Evolutionary conservation across 1,284 basidiomycete species (phyloP).

Genomic region (Fistulinella staudtii): DNA sequence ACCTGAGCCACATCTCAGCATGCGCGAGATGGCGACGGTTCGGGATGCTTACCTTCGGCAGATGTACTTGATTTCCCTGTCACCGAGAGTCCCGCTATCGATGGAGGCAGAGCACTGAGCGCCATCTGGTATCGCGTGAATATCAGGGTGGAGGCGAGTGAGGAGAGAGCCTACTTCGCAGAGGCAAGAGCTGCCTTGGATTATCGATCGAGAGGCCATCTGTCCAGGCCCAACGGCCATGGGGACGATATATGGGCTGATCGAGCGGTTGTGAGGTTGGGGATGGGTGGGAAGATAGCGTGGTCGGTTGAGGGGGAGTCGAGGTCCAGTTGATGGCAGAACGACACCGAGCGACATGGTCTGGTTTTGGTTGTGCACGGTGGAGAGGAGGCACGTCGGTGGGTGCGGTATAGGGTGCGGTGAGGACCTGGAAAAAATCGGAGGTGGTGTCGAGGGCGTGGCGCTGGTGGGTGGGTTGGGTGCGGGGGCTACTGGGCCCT

Average conservation of each 20-base stretch:
- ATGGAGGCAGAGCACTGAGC: conserved; percentile 40
- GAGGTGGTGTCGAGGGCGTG: too few species aligned
- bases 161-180: conserved; percentile 21
- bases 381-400: not conserved
- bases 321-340: conserved; percentile 29
- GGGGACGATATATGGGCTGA: conserved; percentile 33
- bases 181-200: conserved; percentile 25
- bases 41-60: conserved; percentile 42
- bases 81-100: conserved; percentile 35
- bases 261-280: too few species aligned
- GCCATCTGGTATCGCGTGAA: conserved; percentile 33
- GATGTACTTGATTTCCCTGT: conserved; percentile 41
- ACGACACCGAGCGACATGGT: conserved; percentile 24
- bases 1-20: conserved; percentile 32
- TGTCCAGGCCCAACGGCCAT: conserved; percentile 39
- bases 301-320: not conserved
- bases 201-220: conserved; percentile 32
- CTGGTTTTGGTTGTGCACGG: conserved; percentile 15
- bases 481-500: conserved; percentile 16
- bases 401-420: conserved; percentile 26
- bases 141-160: not conserved
- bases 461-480: conserved; percentile 9
- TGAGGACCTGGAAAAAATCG: conserved; percentile 30
- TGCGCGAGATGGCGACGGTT: not conserved
- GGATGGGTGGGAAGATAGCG: conserved; percentile 2